A percentile compares a stretch with the other conserved stretches of the same genome.
Evolutionary conservation across 2,329 filamentous ascomycete species (phyloP).

Genomic region (Aureobasidium melanogenum): DNA sequence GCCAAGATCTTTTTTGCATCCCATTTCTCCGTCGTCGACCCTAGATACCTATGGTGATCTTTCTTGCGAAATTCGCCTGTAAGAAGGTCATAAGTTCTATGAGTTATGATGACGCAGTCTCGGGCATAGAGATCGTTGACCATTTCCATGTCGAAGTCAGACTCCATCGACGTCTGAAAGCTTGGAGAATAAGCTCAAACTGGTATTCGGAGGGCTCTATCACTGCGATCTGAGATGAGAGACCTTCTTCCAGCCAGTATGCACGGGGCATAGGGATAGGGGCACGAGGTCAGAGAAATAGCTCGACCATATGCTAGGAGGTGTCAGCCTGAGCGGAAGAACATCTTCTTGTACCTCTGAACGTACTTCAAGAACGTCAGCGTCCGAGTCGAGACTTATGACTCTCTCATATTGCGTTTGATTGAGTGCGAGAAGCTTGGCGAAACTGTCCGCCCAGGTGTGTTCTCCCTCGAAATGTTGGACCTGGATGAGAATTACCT

Average conservation of each 20-base stretch:
- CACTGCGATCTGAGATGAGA: constrained; percentile 15
- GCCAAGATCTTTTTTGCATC: not conserved
- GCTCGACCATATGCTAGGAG: constrained; percentile 53
- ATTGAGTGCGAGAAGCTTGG: constrained; percentile 61
- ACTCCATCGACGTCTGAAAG: constrained; percentile 19
- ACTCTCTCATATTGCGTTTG: constrained; percentile 54
- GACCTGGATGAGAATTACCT: constrained; percentile 39
- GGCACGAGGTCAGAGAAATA: constrained; percentile 56
- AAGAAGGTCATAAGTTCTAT: constrained; percentile 53
- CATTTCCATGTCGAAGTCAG: constrained; percentile 52
- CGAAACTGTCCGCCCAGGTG: constrained; percentile 56
- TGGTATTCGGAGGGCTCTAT: constrained; percentile 14
- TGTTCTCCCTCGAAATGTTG: constrained; percentile 17
- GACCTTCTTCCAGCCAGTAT: constrained; percentile 51
- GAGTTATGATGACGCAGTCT: constrained; percentile 54
- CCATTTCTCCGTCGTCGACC: constrained; percentile 26
- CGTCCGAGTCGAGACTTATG: constrained; percentile 54
- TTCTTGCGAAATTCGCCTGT: constrained; percentile 54
- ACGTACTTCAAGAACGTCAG: constrained; percentile 47
- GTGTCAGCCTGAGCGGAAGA: constrained; percentile 34
- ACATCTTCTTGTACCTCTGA: no score
- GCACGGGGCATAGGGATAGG: constrained; percentile 60
- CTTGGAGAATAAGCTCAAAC: not conserved
- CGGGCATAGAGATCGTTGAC: constrained; percentile 54
- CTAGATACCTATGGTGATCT: constrained; percentile 44